phyloP scores from a whole-genome alignment of 768 basidiomycete species.

The Asterophora lycoperdoides region DNA sequence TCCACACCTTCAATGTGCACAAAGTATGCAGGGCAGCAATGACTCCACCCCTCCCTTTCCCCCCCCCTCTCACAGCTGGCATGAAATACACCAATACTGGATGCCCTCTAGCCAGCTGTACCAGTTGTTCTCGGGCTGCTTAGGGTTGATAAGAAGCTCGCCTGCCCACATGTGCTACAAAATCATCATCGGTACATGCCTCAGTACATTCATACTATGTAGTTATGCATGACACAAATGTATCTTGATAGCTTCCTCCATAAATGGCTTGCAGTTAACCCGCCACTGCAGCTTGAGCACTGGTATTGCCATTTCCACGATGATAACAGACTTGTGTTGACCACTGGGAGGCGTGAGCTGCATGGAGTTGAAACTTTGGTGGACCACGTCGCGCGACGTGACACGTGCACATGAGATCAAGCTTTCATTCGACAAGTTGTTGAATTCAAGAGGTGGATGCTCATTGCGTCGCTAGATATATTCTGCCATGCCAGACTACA shows the following conservation, averaged over 20 bases:
- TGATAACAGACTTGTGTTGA: too few species aligned
- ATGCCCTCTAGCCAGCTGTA: conserved; percentile 93
- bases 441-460: too few species aligned
- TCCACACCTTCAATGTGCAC: conserved; percentile 76
- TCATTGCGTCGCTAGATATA: too few species aligned
- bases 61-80: conserved; percentile 98
- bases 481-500: too few species aligned
- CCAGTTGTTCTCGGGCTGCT: conserved; percentile 90
- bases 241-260: conserved; percentile 85
- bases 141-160: conserved; percentile 79
- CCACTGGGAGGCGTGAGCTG: too few species aligned
- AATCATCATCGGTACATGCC: not conserved
- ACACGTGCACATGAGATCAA: too few species aligned
- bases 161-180: conserved; percentile 81
- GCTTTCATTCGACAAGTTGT: too few species aligned
- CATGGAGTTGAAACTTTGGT: too few species aligned
- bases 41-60: too few species aligned
- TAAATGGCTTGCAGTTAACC: conserved; percentile 89
- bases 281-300: conserved; percentile 99
- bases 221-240: not conserved
- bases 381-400: too few species aligned
- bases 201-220: too few species aligned
- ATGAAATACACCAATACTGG: conserved; percentile 99
- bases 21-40: conserved; percentile 92
- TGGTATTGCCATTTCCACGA: too few species aligned